Percentiles rank a stretch among this genome's conserved stretches.
phyloP scores from a whole-genome alignment of 2,329 filamentous ascomycete genomes.

The Fusarium falciforme region DNA sequence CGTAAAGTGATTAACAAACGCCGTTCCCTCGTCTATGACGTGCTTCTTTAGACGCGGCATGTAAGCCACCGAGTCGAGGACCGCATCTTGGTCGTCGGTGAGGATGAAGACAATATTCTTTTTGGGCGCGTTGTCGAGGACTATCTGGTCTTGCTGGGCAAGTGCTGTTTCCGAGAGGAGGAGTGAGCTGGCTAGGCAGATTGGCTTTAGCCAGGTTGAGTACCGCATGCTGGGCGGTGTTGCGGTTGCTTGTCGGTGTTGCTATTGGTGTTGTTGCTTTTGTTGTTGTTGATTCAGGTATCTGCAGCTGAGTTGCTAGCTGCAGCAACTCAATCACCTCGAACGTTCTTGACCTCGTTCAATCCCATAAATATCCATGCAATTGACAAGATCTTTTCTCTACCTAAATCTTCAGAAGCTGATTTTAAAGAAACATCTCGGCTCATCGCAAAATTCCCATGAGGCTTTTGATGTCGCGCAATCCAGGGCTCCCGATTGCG shows the following conservation, averaged over 20 bases:
- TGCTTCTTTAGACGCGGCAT: slow-evolving; percentile 69
- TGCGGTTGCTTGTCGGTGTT: background rate
- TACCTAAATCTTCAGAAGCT: background rate
- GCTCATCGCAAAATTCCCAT: background rate
- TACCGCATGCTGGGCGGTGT: slow-evolving; percentile 12
- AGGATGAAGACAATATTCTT: slow-evolving; percentile 74
- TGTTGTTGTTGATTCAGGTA: background rate
- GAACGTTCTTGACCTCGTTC: background rate
- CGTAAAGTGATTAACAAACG: slow-evolving; percentile 72
- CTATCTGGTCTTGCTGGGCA: background rate
- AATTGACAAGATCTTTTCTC: background rate
- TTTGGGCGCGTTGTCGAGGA: slow-evolving; percentile 3
- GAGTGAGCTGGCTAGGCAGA: slow-evolving; percentile 1
- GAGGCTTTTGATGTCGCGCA: slow-evolving; percentile 23
- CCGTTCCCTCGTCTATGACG: slow-evolving; percentile 67
- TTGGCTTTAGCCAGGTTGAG: slow-evolving; percentile 8
- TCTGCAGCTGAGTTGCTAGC: background rate
- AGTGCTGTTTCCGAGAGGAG: background rate
- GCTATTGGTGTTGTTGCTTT: background rate
- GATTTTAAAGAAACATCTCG: background rate
- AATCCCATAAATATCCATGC: background rate
- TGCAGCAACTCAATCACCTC: background rate
- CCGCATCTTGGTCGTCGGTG: slow-evolving; percentile 75
- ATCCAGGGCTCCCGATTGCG: slow-evolving; percentile 29
- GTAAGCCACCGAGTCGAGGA: slow-evolving; percentile 70